Conservation (phyloP, 2,329 filamentous ascomycete species). For the Tolypocladium endophyticum region DNA sequence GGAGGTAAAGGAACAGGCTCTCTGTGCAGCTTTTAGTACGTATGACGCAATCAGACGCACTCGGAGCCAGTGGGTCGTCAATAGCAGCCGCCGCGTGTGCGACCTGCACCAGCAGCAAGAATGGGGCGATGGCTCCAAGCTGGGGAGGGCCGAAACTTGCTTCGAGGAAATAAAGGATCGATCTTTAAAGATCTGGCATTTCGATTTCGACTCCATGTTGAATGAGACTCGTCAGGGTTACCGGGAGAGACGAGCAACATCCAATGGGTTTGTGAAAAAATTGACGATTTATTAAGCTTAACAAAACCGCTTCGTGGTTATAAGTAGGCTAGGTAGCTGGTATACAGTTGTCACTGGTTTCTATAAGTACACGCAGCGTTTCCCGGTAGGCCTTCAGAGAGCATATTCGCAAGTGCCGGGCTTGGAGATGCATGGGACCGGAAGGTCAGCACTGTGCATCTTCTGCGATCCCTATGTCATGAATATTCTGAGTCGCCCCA, state of each 20-base stretch:
- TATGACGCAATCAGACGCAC: constrained; percentile 3
- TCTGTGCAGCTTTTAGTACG: background rate
- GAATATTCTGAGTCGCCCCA: too few species aligned
- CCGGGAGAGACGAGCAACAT: background rate
- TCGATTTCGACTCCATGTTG: background rate
- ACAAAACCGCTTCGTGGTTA: too few species aligned
- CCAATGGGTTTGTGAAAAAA: background rate
- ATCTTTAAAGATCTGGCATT: constrained; percentile 2
- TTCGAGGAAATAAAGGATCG: constrained; percentile 3
- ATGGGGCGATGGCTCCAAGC: constrained; percentile 1
- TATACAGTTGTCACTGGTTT: too few species aligned
- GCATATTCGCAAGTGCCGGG: too few species aligned
- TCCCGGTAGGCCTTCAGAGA: too few species aligned
- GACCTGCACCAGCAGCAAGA: constrained; percentile 3
- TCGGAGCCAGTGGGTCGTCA: constrained; percentile 5
- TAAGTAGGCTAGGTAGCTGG: too few species aligned
- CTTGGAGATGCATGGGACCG: too few species aligned
- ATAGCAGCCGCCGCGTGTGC: constrained; percentile 5
- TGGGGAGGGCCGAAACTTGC: background rate
- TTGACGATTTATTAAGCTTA: background rate
- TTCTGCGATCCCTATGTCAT: too few species aligned
- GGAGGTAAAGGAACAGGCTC: background rate
- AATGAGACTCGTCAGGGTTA: constrained; percentile 1
- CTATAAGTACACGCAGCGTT: too few species aligned
- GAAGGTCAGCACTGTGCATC: too few species aligned